These are phyloP conservation scores for Gastrolobium bilobum DNA, from an alignment of 306 rosid species.

Conservation along the genomic window DNA sequence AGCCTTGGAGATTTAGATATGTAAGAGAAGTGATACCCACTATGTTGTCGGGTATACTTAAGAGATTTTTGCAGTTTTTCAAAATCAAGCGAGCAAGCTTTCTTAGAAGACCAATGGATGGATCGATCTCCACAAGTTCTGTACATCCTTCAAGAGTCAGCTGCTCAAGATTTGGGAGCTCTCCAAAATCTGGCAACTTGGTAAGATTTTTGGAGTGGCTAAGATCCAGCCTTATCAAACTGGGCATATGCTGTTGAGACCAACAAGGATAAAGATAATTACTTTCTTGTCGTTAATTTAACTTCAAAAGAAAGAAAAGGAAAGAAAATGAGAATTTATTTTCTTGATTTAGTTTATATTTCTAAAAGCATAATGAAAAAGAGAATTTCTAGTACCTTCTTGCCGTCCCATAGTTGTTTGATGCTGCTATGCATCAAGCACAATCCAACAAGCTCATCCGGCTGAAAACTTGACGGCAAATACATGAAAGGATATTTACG, in stretches of 20 bases:
- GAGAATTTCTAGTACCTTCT: not conserved
- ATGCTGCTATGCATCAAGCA: not conserved
- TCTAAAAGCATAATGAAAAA: not conserved
- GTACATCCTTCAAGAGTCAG: constrained; percentile 17
- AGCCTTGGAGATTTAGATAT: not conserved
- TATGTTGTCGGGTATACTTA: not conserved
- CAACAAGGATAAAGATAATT: not conserved
- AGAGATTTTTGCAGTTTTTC: not conserved
- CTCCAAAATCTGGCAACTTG: not conserved
- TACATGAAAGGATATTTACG: not conserved
- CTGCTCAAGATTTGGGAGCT: not conserved
- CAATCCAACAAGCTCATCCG: constrained; percentile 28
- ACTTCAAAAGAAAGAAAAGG: not conserved
- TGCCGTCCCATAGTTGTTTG: constrained; percentile 36
- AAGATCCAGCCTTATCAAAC: not conserved
- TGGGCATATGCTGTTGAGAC: not conserved
- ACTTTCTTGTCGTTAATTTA: not conserved
- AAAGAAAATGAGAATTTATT: too few relatives aligned
- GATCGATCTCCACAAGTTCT: not conserved
- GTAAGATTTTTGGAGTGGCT: not conserved
- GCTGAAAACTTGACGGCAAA: constrained; percentile 33
- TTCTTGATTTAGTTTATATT: not conserved
- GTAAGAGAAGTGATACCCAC: not conserved
- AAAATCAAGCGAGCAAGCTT: not conserved
- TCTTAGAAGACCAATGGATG: not conserved